phyloP scores from a whole-genome alignment of 2,329 filamentous ascomycete genomes.

The Plectosphaerella cucumerina region DNA sequence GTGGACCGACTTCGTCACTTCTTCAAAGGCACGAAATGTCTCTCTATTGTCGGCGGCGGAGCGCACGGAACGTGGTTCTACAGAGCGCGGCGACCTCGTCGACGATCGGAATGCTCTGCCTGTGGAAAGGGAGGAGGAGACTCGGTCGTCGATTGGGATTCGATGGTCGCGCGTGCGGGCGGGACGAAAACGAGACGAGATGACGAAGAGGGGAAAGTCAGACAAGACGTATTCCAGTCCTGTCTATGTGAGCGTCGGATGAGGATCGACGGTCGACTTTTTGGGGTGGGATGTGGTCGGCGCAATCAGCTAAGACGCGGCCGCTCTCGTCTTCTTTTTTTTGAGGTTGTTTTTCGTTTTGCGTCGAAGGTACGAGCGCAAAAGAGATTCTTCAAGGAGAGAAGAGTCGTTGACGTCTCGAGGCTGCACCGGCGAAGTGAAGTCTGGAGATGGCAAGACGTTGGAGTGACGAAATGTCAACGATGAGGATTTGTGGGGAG shows the following conservation, averaged over 20 bases:
- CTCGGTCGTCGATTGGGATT: constrained; percentile 11
- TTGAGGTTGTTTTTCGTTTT: constrained; percentile 2
- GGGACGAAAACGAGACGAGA: constrained; percentile 5
- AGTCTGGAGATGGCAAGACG: not conserved
- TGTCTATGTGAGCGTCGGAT: constrained; percentile 15
- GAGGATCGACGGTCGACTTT: not conserved
- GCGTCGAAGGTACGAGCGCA: not conserved
- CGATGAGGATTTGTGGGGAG: constrained; percentile 9
- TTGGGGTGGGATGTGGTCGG: constrained; percentile 4
- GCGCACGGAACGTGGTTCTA: constrained; percentile 9
- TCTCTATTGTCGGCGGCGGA: constrained; percentile 13
- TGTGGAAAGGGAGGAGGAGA: constrained; percentile 2
- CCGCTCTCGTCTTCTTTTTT: constrained; percentile 8
- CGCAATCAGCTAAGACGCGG: constrained; percentile 11
- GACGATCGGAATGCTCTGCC: constrained; percentile 6
- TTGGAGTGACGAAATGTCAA: constrained; percentile 3
- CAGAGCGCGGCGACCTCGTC: constrained; percentile 12
- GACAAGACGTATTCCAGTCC: constrained; percentile 37
- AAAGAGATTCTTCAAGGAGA: not conserved
- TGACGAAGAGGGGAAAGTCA: constrained; percentile 4
- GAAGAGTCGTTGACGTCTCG: not conserved
- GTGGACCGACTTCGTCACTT: not conserved
- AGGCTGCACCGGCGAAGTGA: not conserved
- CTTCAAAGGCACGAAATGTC: constrained; percentile 4
- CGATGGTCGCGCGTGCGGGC: constrained; percentile 7